Base-by-base conservation (phyloP, 1,284 basidiomycete genomes). In the Chondrostereum purpureum region DNA sequence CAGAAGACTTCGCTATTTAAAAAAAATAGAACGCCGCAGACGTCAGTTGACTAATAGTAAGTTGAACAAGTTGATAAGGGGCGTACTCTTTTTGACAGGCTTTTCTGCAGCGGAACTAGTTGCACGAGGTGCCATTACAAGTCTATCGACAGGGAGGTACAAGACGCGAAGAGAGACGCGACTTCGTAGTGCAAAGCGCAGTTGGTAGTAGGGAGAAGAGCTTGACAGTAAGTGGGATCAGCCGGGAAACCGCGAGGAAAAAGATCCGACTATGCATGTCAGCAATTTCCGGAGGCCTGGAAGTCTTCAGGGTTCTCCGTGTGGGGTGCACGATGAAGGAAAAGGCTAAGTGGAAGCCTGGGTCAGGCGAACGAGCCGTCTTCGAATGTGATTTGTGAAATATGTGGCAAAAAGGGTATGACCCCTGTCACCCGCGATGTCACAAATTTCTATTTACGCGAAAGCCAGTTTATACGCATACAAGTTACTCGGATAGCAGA, bases 81-180 rank as follows among this genome's bases (percentile, higher is more conserved):
- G 57, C 66, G 50, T 46, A 71, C 70, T 60, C 50, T 70, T 73
- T 54, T 62, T 70, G 12, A 58, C 56, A 1, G 66, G 61, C 49
- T 69, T 70, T 46, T 63, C 62, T 17, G 57, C 49, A 10, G 53
- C 56, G 38, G 56, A 53, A 14, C 61, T 46, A 27, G 57, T 50
- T 24, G 63, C 50, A 33, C 57, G 59, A 42, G 66, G 59, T 18
- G 65, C 59, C 66, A 69, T 69, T n/a, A n/a, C n/a, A n/a, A n/a
- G n/a, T n/a, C n/a, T n/a, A n/a, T n/a, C n/a, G n/a, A 23, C 16
- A 20, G 44, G 14, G 12, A 16, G 14, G 39, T 17, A 14, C 24
- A 21, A 19, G 33, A 35, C 12, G 39, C n/a, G 38, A 5, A n/a
- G 20, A n/a, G 22, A 31, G 18, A 33, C 23, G 21, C n/a, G 18